Percentiles rank a stretch among this genome's conserved stretches.
These are phyloP conservation scores for Globisporangium paroecandrum DNA, from an alignment of 352 stramenopile species.

Conservation along the genomic window DNA sequence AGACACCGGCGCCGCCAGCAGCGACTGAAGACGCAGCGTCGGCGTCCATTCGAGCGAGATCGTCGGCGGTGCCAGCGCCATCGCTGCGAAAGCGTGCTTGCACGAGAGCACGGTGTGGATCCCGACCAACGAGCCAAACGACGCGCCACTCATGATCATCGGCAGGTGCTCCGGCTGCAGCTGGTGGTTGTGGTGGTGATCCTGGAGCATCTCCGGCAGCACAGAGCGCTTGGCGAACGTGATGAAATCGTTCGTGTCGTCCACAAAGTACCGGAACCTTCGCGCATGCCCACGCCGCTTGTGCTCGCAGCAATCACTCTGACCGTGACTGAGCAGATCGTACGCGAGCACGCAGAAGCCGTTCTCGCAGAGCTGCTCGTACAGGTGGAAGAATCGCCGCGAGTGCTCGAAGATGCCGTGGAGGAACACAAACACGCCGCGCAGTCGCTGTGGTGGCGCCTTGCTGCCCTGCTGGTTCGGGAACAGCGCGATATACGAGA, in stretches of 20 bases:
- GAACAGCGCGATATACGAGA: constrained; percentile 45
- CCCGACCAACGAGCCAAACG: constrained; percentile 29
- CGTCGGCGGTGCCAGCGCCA: constrained; percentile 24
- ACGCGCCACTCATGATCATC: constrained; percentile 27
- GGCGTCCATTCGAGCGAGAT: constrained; percentile 19
- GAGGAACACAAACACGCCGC: constrained; percentile 40
- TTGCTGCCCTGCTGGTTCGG: constrained; percentile 1
- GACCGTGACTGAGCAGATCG: constrained; percentile 42
- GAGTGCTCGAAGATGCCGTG: constrained; percentile 51
- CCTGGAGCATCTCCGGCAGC: constrained; percentile 23
- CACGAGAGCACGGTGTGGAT: constrained; percentile 29
- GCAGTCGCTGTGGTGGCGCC: constrained; percentile 14
- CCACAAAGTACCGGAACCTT: constrained; percentile 43
- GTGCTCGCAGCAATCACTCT: constrained; percentile 37
- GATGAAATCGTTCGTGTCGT: constrained; percentile 53
- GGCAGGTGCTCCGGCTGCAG: not conserved
- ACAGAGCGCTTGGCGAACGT: constrained; percentile 33
- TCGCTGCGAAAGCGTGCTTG: constrained; percentile 21
- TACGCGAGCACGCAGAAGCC: constrained; percentile 48
- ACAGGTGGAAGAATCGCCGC: constrained; percentile 40
- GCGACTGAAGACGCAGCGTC: constrained; percentile 14
- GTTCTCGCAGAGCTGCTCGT: constrained; percentile 31
- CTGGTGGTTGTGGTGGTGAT: too few species aligned
- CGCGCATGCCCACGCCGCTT: constrained; percentile 28
- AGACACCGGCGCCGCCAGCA: constrained; percentile 18